phyloP scores from a whole-genome alignment of 768 basidiomycete genomes.

The Podaxis mareebaensis region DNA sequence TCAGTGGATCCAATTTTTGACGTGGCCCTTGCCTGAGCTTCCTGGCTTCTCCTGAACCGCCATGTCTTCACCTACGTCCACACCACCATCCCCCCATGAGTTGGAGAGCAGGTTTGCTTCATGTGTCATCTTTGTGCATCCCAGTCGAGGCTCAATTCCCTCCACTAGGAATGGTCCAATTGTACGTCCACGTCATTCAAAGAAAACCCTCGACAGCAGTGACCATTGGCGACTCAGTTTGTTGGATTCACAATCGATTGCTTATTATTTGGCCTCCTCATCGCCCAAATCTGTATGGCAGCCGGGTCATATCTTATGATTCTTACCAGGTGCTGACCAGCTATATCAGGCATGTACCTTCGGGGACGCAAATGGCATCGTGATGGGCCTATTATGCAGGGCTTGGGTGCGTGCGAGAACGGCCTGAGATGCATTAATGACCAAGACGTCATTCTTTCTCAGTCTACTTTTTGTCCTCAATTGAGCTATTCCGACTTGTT shows the following conservation, averaged over 20 bases:
- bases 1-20: background rate
- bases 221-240: background rate
- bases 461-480: background rate
- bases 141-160: background rate
- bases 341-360: background rate
- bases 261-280: slow-evolving; percentile 3
- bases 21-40: background rate
- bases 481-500: slow-evolving; percentile 1
- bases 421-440: background rate
- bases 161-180: background rate
- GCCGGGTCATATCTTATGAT: background rate
- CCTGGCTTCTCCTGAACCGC: background rate
- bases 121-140: background rate
- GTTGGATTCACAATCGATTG: background rate
- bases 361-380: slow-evolving; percentile 6
- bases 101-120: background rate
- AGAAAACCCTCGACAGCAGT: no score
- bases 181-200: background rate
- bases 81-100: background rate
- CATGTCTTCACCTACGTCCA: background rate
- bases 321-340: background rate
- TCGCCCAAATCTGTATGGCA: slow-evolving; percentile 4
- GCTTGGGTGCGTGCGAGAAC: background rate
- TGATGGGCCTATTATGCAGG: background rate
- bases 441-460: background rate